Evolutionary conservation across 1,139 yeast species (phyloP).

Genomic region (Yamadazyma membranifaciens): DNA sequence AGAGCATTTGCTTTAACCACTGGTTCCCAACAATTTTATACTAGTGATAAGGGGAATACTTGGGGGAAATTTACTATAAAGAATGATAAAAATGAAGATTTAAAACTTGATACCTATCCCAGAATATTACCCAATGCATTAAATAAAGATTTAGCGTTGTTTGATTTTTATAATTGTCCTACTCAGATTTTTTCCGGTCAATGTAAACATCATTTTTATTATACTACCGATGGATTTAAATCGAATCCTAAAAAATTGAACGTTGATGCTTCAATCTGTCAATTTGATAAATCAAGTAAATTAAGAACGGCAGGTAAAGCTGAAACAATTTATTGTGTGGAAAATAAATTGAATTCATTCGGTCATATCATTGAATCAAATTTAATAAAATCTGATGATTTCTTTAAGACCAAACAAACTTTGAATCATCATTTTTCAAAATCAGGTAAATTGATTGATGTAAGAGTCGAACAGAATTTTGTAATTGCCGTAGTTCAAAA

Average conservation of each 20-base stretch:
- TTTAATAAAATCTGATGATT: constrained; percentile 52
- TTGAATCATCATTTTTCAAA: constrained; percentile 24
- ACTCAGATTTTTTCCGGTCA: constrained; percentile 17
- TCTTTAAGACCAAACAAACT: constrained; percentile 39
- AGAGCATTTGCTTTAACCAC: constrained; percentile 55
- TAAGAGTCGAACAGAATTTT: constrained; percentile 52
- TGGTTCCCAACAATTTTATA: constrained; percentile 41
- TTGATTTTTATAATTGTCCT: constrained; percentile 40
- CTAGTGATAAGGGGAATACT: constrained; percentile 56
- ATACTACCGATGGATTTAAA: constrained; percentile 55
- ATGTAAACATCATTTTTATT: constrained; percentile 42
- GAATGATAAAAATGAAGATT: constrained; percentile 10
- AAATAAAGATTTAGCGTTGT: constrained; percentile 38
- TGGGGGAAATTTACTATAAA: constrained; percentile 49
- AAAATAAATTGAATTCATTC: constrained; percentile 38
- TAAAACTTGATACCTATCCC: constrained; percentile 15
- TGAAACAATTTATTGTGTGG: constrained; percentile 50
- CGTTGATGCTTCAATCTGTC: constrained; percentile 41
- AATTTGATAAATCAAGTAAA: constrained; percentile 47
- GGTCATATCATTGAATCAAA: constrained; percentile 43
- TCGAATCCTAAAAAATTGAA: constrained; percentile 36
- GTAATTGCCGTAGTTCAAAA: constrained; percentile 50
- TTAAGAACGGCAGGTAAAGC: constrained; percentile 40
- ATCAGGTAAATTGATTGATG: constrained; percentile 42
- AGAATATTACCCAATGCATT: constrained; percentile 36